phyloP scores from a whole-genome alignment of 495 filamentous ascomycete species.

The Saxispiralis lemnorum region DNA sequence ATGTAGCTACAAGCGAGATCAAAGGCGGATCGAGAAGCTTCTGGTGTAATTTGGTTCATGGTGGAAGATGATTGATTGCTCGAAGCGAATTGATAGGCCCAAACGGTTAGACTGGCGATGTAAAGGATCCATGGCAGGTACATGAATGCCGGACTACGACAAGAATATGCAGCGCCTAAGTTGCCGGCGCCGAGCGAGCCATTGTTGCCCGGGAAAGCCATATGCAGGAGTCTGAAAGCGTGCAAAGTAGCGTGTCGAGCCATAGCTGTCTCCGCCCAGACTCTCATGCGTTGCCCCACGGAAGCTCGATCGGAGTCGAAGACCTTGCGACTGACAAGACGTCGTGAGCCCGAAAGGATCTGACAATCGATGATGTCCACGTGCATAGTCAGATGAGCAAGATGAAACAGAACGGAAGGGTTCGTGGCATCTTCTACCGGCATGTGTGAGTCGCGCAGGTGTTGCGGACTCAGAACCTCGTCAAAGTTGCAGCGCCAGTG shows the following conservation, averaged over 20 bases:
- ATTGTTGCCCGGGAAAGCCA: background rate
- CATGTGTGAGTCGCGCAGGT: background rate
- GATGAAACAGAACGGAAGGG: background rate
- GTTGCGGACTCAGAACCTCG: background rate
- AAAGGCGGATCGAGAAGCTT: background rate
- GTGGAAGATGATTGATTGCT: background rate
- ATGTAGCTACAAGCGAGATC: background rate
- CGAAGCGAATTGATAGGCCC: slow-evolving; percentile 4
- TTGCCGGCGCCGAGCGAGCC: background rate
- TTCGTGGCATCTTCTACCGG: background rate
- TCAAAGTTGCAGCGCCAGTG: slow-evolving; percentile 2
- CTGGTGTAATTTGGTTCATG: background rate
- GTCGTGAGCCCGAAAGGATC: background rate
- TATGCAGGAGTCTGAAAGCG: slow-evolving; percentile 1
- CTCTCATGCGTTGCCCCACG: slow-evolving; percentile 1
- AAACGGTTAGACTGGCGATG: slow-evolving; percentile 3
- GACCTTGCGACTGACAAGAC: slow-evolving; percentile 3
- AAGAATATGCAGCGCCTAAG: background rate
- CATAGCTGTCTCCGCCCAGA: background rate
- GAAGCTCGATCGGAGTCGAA: background rate
- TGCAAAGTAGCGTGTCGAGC: background rate
- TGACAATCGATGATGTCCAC: slow-evolving; percentile 5
- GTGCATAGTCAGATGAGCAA: slow-evolving; percentile 2
- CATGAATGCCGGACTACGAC: background rate
- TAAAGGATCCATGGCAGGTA: slow-evolving; percentile 5